Evolutionary conservation across 345 rosid species (phyloP).

Genomic region (Garcia nutans): DNA sequence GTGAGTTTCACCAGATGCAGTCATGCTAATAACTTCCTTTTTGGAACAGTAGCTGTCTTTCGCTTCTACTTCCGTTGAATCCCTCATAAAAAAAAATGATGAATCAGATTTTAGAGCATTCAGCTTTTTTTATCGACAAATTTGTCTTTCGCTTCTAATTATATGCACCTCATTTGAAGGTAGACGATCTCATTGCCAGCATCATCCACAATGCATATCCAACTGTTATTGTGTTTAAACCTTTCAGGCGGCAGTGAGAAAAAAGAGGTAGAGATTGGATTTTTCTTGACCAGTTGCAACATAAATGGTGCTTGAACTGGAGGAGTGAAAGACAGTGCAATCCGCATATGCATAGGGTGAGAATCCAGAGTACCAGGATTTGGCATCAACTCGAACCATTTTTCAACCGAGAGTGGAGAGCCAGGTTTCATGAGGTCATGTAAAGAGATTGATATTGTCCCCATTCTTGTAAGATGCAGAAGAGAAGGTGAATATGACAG

Average conservation of each 20-base stretch:
- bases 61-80: no score
- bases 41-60: no score
- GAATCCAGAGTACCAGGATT: conserved; percentile 13
- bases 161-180: background rate
- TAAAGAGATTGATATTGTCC: conserved; percentile 28
- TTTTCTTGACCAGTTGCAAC: conserved; percentile 16
- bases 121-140: no score
- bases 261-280: no score
- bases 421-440: conserved; percentile 20
- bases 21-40: background rate
- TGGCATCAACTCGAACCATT: conserved; percentile 25
- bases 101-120: no score
- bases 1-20: conserved; percentile 9
- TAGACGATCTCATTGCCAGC: background rate
- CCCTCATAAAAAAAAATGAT: background rate
- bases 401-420: conserved; percentile 24
- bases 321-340: conserved; percentile 33
- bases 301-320: conserved; percentile 25
- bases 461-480: conserved; percentile 15
- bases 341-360: conserved; percentile 21
- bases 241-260: no score
- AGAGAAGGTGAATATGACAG: background rate
- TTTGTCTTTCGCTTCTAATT: background rate
- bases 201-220: background rate
- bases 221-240: no score